Conservation (phyloP, 1,139 yeast genomes). For the Taphrina communis region DNA sequence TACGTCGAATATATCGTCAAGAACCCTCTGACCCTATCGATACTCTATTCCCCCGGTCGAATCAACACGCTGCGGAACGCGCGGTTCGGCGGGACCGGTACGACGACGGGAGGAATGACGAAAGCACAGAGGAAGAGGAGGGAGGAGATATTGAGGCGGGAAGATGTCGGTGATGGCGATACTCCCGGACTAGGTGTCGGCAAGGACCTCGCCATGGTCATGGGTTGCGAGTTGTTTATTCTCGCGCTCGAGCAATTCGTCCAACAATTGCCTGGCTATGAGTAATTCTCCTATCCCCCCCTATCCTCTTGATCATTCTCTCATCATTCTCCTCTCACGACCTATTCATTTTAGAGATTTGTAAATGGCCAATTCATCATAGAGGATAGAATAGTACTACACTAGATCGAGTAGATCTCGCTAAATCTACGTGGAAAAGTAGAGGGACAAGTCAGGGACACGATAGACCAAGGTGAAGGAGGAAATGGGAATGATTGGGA, state of each 20-base stretch:
- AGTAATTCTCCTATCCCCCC: neutral
- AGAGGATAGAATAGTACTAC: too few species aligned
- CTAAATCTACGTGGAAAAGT: too few species aligned
- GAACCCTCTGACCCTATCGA: constrained; percentile 52
- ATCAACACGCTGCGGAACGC: neutral
- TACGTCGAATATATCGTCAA: constrained; percentile 73
- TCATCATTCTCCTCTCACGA: too few species aligned
- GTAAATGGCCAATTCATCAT: too few species aligned
- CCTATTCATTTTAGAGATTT: too few species aligned
- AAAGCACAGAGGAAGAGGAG: constrained; percentile 1
- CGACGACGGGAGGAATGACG: too few species aligned
- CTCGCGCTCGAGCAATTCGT: constrained; percentile 36
- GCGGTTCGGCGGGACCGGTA: neutral
- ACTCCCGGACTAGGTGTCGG: constrained; percentile 1
- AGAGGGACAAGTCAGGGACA: too few species aligned
- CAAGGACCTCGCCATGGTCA: constrained; percentile 16
- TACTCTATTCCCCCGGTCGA: neutral
- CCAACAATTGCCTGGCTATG: constrained; percentile 21
- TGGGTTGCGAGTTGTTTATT: constrained; percentile 33
- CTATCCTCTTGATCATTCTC: too few species aligned
- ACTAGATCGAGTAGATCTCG: too few species aligned
- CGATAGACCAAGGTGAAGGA: neutral
- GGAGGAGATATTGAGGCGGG: constrained; percentile 15
- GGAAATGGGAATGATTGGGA: neutral
- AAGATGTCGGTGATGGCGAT: neutral